Evolutionary conservation across 768 basidiomycete genomes (phyloP), one percentile per base, ranked within the genome.

Genomic region (Hemileccinum impolitum): DNA sequence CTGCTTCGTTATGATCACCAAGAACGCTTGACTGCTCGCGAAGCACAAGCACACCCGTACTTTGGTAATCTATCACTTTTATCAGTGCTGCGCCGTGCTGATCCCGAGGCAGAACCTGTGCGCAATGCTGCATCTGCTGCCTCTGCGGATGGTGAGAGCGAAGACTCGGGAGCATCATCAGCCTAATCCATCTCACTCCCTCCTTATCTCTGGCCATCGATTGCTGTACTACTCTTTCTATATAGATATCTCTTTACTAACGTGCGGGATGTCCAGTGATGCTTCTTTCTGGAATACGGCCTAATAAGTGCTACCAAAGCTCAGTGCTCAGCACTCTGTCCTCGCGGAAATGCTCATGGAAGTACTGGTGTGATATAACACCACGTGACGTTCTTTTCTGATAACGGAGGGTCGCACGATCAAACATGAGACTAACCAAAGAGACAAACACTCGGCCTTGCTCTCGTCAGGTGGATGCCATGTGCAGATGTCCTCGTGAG

Each of bases 1-100:
- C 78, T 98, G 31, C 78, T 96, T 64, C 85, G 92, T 45, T 98
- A 97, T 68, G 95, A 98, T 65, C 95, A 98, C 64, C 94, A 96
- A 73, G 94, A 95, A 65, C 84, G 95, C 46, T 75, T 97, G 50
- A 98, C 95, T 7, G 95, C 95, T 44, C 82, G 84, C 54, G 95
- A 98, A 68, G 91, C 92, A 6, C 93, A 95, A 66, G 76, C 75
- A 15, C 94, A 96, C 60, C 77, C 87, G n/a, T 97, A 96, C 72
- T 98, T 97, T 63, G 88, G 90, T 90, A 59, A 51, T 73, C 57
- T 18, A 46, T 42, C 30, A 35, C 30, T 42, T 19, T 43, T 46
- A 46, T 45, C 43, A 13, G 42, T 56, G 46, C 40, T 53, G 36
- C 48, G 21, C 53, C 39, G 60, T 40, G 56, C 54, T 60, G 52